phyloP scores from a whole-genome alignment of 2,329 filamentous ascomycete species.

The Clonostachys byssicola region DNA sequence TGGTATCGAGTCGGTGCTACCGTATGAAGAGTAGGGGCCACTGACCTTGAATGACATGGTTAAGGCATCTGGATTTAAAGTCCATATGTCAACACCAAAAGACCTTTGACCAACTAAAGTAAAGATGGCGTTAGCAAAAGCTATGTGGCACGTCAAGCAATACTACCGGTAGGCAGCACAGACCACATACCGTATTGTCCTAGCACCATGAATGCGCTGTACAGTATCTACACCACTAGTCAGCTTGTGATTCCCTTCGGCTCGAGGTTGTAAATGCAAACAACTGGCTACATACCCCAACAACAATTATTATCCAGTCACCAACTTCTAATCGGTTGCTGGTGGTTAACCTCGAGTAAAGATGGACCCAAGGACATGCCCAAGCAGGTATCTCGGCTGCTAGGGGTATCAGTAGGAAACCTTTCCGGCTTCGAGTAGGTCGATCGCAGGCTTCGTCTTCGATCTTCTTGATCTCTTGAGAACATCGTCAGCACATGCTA shows the following conservation, averaged over 20 bases:
- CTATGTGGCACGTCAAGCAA: too few relatives aligned
- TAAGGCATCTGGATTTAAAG: constrained; percentile 15
- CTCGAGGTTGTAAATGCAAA: too few relatives aligned
- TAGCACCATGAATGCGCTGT: constrained; percentile 19
- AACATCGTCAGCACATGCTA: too few relatives aligned
- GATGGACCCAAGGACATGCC: constrained; percentile 23
- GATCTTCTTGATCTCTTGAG: constrained; percentile 9
- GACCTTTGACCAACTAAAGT: constrained; percentile 10
- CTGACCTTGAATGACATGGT: constrained; percentile 21
- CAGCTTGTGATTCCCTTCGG: too few relatives aligned
- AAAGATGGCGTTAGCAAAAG: too few relatives aligned
- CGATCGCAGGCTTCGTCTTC: constrained; percentile 23
- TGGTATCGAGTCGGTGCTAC: not conserved
- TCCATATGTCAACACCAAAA: constrained; percentile 33
- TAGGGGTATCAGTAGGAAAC: constrained; percentile 22
- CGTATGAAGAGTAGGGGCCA: too few relatives aligned
- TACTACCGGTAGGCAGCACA: too few relatives aligned
- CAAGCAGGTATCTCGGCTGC: constrained; percentile 26
- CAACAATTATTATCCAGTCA: constrained; percentile 30
- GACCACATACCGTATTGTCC: constrained; percentile 13
- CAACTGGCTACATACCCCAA: constrained; percentile 5
- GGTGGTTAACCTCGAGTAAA: constrained; percentile 27
- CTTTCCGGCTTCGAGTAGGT: constrained; percentile 19
- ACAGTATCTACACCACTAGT: constrained; percentile 7
- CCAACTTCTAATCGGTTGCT: constrained; percentile 23